These are phyloP conservation scores for Malassezia furfur DNA, from an alignment of 1,284 basidiomycete genomes.

Conservation along the genomic window DNA sequence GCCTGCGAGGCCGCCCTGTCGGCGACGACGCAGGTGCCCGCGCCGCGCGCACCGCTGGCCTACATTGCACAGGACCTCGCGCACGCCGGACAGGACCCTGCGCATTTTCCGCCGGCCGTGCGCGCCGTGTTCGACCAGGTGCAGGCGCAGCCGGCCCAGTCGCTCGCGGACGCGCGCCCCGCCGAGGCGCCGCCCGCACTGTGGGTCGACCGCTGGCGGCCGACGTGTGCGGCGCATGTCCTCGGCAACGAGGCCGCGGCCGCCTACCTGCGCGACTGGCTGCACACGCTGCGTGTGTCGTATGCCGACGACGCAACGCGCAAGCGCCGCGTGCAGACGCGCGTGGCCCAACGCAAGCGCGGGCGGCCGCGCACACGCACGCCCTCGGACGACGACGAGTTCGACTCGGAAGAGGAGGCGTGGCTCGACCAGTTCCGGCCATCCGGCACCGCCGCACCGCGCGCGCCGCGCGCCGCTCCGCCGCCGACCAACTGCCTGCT, in stretches of 20 bases:
- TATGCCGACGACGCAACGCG: not conserved
- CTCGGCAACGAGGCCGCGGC: slow-evolving; percentile 21
- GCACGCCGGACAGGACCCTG: not conserved
- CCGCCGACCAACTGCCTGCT: slow-evolving; percentile 50
- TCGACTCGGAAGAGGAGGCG: slow-evolving; percentile 19
- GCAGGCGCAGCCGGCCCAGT: not conserved
- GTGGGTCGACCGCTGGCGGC: slow-evolving; percentile 23
- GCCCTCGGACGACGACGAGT: slow-evolving; percentile 23
- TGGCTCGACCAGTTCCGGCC: slow-evolving; percentile 27
- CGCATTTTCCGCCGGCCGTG: not conserved
- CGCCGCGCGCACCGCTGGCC: slow-evolving; percentile 3
- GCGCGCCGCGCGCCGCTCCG: not conserved
- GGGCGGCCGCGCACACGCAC: not conserved
- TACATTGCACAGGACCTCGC: slow-evolving; percentile 7
- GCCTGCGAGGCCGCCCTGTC: slow-evolving; percentile 2
- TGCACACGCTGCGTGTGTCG: slow-evolving; percentile 18
- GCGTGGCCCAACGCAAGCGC: slow-evolving; percentile 11
- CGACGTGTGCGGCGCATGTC: slow-evolving; percentile 17
- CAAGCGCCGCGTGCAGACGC: slow-evolving; percentile 7
- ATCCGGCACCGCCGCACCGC: not conserved
- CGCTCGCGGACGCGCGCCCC: not conserved
- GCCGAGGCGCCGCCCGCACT: not conserved
- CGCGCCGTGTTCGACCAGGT: slow-evolving; percentile 1
- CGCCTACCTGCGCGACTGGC: slow-evolving; percentile 23
- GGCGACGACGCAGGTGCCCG: not conserved